A percentile compares a stretch with the other conserved stretches of the same genome.
phyloP scores from a whole-genome alignment of 2,329 filamentous ascomycete genomes.

The Diaporthe caulivora region DNA sequence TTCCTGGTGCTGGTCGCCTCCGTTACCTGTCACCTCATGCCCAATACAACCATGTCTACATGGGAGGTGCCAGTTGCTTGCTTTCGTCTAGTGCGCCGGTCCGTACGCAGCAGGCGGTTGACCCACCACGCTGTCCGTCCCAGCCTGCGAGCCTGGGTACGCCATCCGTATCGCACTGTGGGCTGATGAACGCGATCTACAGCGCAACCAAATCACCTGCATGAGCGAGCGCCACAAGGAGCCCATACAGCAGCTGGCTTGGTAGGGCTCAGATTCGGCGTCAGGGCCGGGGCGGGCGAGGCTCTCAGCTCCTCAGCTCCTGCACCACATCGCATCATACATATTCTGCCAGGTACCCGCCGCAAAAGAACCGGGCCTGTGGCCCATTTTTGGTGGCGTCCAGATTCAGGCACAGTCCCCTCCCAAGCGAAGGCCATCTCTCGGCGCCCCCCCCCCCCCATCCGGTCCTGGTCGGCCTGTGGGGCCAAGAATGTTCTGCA shows the following conservation, averaged over 20 bases:
- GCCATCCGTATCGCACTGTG: conserved; percentile 23
- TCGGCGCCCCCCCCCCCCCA: not conserved
- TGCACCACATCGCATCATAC: conserved; percentile 26
- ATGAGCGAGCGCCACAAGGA: conserved; percentile 29
- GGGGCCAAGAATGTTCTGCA: conserved; percentile 32
- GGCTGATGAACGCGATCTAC: conserved; percentile 22
- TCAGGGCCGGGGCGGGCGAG: conserved; percentile 18
- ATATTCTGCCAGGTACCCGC: conserved; percentile 32
- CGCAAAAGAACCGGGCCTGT: conserved; percentile 12
- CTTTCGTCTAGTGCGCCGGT: conserved; percentile 15
- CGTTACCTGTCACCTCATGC: conserved; percentile 29
- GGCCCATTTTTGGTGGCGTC: conserved; percentile 7
- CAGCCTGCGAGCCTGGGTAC: conserved; percentile 4
- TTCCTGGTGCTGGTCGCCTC: conserved; percentile 24
- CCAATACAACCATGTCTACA: conserved; percentile 21
- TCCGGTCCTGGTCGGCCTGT: conserved; percentile 8
- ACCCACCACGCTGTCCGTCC: not conserved
- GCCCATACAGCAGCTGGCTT: not conserved
- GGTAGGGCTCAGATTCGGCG: conserved; percentile 1
- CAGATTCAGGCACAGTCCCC: conserved; percentile 18
- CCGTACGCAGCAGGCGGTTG: not conserved
- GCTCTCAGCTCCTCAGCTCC: conserved; percentile 23
- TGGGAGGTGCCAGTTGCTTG: conserved; percentile 26
- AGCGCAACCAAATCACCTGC: conserved; percentile 24
- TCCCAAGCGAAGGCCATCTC: conserved; percentile 22